These are phyloP conservation scores for Xerocomus minutiporus DNA, from an alignment of 1,284 basidiomycete species.

Conservation along the genomic window DNA sequence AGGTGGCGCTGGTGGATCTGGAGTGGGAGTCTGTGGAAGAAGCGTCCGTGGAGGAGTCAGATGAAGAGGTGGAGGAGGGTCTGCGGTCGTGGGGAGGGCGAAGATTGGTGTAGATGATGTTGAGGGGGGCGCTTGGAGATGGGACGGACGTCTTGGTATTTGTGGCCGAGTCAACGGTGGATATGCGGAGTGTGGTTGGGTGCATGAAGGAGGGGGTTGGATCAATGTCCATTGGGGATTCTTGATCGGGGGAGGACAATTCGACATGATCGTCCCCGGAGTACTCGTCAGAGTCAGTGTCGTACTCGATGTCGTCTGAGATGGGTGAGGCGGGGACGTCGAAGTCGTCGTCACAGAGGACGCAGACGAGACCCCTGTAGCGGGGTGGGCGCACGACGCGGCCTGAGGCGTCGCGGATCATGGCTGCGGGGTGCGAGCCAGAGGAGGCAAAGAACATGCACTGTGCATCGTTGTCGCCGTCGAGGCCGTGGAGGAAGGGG, in stretches of 20 bases:
- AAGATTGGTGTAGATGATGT: constrained; percentile 11
- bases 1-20: constrained; percentile 30
- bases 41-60: constrained; percentile 21
- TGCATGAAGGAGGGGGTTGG: constrained; percentile 45
- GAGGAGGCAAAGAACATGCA: constrained; percentile 67
- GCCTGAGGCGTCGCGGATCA: constrained; percentile 24
- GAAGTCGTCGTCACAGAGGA: constrained; percentile 64
- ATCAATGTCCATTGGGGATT: constrained; percentile 30
- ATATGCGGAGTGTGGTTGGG: constrained; percentile 43
- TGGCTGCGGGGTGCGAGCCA: constrained; percentile 17
- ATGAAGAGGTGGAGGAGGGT: constrained; percentile 17
- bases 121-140: constrained; percentile 14
- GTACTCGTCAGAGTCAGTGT: constrained; percentile 34
- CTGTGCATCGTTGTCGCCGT: constrained; percentile 72
- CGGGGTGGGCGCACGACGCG: constrained; percentile 35
- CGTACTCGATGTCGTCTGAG: constrained; percentile 34
- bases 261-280: constrained; percentile 34
- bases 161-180: constrained; percentile 21
- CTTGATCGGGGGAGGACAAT: constrained; percentile 25
- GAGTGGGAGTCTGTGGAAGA: constrained; percentile 27
- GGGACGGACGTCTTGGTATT: constrained; percentile 19
- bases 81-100: constrained; percentile 17
- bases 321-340: constrained; percentile 26
- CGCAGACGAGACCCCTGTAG: constrained; percentile 70
- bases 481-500: constrained; percentile 80